A percentile compares a stretch with the other conserved stretches of the same genome.
Evolutionary conservation across 148 eudicot genomes (phyloP).

Genomic region (Rhododendron molle): DNA sequence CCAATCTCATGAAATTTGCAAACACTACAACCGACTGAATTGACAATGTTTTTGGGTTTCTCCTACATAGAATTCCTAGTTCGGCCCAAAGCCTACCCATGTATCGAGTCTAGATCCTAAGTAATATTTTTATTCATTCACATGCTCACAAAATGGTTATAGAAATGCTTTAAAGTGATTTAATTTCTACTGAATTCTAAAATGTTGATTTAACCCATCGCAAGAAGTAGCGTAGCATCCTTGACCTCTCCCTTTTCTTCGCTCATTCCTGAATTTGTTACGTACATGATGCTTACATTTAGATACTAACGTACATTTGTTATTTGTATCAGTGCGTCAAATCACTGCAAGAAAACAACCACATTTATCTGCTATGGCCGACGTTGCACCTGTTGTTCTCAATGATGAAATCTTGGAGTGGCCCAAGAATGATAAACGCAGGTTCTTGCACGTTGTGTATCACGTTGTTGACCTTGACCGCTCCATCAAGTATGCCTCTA

Average conservation of each 20-base stretch:
- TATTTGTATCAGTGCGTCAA: not conserved
- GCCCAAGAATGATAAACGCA: slow-evolving; percentile 73
- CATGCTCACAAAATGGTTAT: no score
- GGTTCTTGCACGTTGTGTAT: slow-evolving; percentile 77
- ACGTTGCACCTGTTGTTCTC: slow-evolving; percentile 36
- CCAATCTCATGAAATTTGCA: no score
- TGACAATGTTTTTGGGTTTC: no score
- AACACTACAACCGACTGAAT: no score
- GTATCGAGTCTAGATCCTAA: no score
- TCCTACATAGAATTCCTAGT: no score
- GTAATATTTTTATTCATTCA: no score
- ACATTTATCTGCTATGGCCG: slow-evolving; percentile 49
- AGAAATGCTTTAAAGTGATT: no score
- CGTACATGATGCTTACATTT: not conserved
- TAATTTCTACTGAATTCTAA: no score
- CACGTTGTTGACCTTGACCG: slow-evolving; percentile 90
- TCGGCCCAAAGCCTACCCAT: no score
- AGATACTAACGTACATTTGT: not conserved
- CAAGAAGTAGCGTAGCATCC: no score
- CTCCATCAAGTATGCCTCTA: slow-evolving; percentile 61
- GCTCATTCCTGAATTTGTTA: not conserved
- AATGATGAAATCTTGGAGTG: slow-evolving; percentile 61
- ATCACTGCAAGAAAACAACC: not conserved
- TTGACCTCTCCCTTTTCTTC: not conserved
- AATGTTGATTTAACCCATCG: no score